A percentile compares a stretch with the other conserved stretches of the same genome.
phyloP scores from a whole-genome alignment of 106 monocot genomes.

The Dactylorhiza incarnata region DNA sequence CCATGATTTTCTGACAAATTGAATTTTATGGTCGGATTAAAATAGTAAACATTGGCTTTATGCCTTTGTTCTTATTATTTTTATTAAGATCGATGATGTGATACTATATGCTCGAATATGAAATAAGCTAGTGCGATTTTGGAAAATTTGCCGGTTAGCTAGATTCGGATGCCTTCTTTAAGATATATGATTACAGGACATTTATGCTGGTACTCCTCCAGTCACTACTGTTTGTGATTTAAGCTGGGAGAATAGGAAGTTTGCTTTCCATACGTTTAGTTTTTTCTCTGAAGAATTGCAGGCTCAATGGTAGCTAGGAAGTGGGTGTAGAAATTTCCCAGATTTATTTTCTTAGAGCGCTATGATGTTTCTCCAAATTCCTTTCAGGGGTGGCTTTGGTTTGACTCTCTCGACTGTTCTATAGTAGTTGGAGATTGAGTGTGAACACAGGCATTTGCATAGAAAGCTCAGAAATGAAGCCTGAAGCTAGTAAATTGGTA shows the following conservation, averaged over 20 bases:
- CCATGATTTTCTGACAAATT: not conserved
- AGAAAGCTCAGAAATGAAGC: not conserved
- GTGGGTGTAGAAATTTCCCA: not conserved
- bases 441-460: not conserved
- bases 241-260: slow-evolving; percentile 1
- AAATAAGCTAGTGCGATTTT: not conserved
- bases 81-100: not conserved
- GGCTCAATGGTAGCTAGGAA: not conserved
- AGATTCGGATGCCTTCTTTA: slow-evolving; percentile 5
- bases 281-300: not conserved
- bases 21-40: not conserved
- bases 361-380: not conserved
- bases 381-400: not conserved
- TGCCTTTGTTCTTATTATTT: not conserved
- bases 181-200: not conserved
- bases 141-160: not conserved
- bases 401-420: not conserved
- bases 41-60: not conserved
- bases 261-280: not conserved
- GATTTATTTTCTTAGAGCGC: not conserved
- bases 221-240: not conserved
- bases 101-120: not conserved
- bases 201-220: not conserved
- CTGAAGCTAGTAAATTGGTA: not conserved
- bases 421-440: not conserved